These are phyloP conservation scores for Aleurites moluccanus DNA, from an alignment of 441 rosid genomes.

Conservation along the genomic window DNA sequence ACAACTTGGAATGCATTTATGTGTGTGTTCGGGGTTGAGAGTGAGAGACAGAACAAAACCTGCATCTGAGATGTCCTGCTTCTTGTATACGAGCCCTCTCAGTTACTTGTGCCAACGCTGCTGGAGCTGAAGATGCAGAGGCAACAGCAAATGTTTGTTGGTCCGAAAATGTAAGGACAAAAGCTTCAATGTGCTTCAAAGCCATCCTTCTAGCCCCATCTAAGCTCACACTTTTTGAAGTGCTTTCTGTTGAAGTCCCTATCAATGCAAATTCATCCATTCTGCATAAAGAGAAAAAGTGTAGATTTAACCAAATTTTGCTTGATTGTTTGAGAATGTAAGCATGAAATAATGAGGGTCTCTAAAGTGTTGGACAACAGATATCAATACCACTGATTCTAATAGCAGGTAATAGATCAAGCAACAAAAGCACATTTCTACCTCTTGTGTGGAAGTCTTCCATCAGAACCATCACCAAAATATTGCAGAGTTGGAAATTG, in stretches of 20 bases:
- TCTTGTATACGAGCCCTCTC: slow-evolving; percentile 92
- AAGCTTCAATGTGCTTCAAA: slow-evolving; percentile 70
- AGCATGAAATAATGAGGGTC: background rate
- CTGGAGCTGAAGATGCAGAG: slow-evolving; percentile 72
- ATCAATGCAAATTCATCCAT: slow-evolving; percentile 67
- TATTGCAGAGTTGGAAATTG: background rate
- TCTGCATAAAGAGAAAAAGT: slow-evolving; percentile 40
- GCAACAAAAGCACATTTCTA: background rate
- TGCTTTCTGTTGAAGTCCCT: slow-evolving; percentile 67
- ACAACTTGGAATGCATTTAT: background rate
- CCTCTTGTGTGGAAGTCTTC: background rate
- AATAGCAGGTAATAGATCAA: background rate
- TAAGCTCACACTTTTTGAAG: slow-evolving; percentile 71
- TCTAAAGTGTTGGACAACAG: background rate
- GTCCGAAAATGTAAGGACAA: slow-evolving; percentile 66
- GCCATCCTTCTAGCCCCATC: slow-evolving; percentile 88
- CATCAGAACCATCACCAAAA: background rate
- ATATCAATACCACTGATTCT: background rate
- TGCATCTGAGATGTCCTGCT: slow-evolving; percentile 97
- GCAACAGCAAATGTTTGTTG: slow-evolving; percentile 71
- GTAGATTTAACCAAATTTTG: background rate
- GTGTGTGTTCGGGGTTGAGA: background rate
- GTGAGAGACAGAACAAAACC: slow-evolving; percentile 39
- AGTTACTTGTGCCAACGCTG: slow-evolving; percentile 77
- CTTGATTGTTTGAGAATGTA: background rate